A percentile compares a stretch with the other conserved stretches of the same genome.
These are phyloP conservation scores for Hypoxylon sp. DNA, from an alignment of 2,329 filamentous ascomycete genomes.

Conservation along the genomic window DNA sequence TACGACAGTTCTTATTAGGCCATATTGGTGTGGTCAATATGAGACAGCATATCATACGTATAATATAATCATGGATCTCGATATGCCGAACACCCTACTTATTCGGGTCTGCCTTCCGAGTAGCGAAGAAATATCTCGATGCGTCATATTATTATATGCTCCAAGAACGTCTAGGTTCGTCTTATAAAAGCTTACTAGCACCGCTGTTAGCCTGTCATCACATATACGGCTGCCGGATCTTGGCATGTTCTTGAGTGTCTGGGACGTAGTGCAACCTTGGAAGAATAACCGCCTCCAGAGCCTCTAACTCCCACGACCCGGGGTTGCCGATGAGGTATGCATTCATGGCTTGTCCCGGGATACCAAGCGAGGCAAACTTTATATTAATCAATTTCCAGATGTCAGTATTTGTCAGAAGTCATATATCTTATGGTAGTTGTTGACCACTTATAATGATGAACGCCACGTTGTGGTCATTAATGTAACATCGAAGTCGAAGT, in stretches of 20 bases:
- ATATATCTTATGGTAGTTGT: neutral
- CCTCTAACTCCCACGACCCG: neutral
- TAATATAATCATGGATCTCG: too few relatives aligned
- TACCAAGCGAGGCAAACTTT: neutral
- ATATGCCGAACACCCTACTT: neutral
- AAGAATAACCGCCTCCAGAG: neutral
- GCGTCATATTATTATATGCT: too few relatives aligned
- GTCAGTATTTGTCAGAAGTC: conserved; percentile 29
- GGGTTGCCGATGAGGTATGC: neutral
- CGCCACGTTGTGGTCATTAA: conserved; percentile 22
- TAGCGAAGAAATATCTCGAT: too few relatives aligned
- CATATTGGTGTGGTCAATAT: neutral
- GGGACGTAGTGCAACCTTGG: neutral
- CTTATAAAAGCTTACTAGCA: too few relatives aligned
- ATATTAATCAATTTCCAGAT: neutral
- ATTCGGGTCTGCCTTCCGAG: neutral
- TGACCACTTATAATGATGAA: conserved; percentile 1
- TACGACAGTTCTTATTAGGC: neutral
- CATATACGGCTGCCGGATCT: neutral
- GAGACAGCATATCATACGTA: neutral
- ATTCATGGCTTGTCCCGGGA: neutral
- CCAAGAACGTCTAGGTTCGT: too few relatives aligned
- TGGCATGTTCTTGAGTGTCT: neutral
- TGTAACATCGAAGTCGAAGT: neutral
- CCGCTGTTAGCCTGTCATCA: too few relatives aligned